These are phyloP conservation scores for Asclepias syriaca DNA, from an alignment of 257 asterid genomes.

Conservation along the genomic window DNA sequence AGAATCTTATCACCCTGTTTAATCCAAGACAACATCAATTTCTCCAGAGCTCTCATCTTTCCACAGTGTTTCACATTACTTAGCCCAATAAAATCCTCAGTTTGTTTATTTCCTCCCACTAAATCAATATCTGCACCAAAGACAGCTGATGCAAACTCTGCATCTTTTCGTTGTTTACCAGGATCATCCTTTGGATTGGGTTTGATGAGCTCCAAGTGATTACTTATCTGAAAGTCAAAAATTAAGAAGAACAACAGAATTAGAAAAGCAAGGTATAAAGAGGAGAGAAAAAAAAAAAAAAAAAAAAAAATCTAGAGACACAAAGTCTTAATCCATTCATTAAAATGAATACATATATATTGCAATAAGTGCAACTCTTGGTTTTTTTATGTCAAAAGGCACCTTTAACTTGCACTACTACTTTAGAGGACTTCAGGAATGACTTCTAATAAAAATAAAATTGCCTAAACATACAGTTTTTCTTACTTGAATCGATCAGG, in stretches of 20 bases:
- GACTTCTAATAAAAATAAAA: background rate
- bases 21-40: conserved; percentile 71
- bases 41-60: conserved; percentile 92
- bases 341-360: background rate
- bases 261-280: background rate
- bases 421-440: background rate
- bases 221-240: conserved; percentile 53
- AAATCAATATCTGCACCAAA: conserved; percentile 60
- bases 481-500: background rate
- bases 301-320: background rate
- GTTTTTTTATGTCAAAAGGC: background rate
- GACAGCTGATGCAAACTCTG: conserved; percentile 68
- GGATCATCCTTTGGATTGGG: conserved; percentile 80
- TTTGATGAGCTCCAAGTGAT: conserved; percentile 95
- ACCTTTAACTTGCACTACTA: background rate
- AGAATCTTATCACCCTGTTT: conserved; percentile 84
- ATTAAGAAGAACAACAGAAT: conserved; percentile 8
- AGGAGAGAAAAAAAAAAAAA: no score
- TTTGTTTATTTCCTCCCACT: conserved; percentile 67
- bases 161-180: conserved; percentile 80
- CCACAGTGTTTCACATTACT: conserved; percentile 88
- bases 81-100: conserved; percentile 82
- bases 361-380: background rate
- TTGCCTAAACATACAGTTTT: background rate
- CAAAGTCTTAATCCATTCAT: background rate